These are phyloP conservation scores for Microsporum audouinii DNA, from an alignment of 2,329 filamentous ascomycete species.

Conservation along the genomic window DNA sequence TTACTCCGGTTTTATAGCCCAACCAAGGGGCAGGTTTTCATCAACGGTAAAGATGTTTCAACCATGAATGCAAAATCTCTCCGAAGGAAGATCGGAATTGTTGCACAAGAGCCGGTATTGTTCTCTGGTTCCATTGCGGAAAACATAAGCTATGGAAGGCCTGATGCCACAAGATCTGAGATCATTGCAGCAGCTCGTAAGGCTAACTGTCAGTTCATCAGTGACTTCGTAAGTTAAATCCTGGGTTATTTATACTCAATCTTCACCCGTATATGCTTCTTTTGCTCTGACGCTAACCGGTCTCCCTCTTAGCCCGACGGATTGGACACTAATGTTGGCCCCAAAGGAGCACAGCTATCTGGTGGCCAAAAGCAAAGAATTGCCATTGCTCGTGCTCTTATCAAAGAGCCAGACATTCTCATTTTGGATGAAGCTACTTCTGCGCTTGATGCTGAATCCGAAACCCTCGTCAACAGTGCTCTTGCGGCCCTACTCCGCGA, in stretches of 20 bases:
- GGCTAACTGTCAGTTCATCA: slow-evolving; percentile 93
- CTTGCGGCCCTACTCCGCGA: slow-evolving; percentile 68
- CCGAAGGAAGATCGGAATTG: slow-evolving; percentile 83
- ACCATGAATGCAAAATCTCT: slow-evolving; percentile 89
- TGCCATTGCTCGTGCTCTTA: slow-evolving; percentile 83
- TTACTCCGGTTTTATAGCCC: slow-evolving; percentile 85
- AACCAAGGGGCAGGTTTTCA: slow-evolving; percentile 62
- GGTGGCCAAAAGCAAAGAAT: slow-evolving; percentile 97
- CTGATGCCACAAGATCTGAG: slow-evolving; percentile 62
- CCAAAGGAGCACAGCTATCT: slow-evolving; percentile 82
- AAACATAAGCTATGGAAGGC: slow-evolving; percentile 87
- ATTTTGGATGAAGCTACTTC: slow-evolving; percentile 96
- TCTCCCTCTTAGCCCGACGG: slow-evolving; percentile 57
- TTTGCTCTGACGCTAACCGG: slow-evolving; percentile 7
- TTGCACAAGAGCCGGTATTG: slow-evolving; percentile 88
- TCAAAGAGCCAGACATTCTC: slow-evolving; percentile 93
- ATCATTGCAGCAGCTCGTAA: slow-evolving; percentile 78
- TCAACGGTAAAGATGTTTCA: slow-evolving; percentile 73
- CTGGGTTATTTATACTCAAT: not conserved
- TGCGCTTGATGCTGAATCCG: slow-evolving; percentile 88
- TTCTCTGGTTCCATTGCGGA: slow-evolving; percentile 66
- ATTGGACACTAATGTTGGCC: slow-evolving; percentile 84
- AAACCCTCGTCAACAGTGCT: slow-evolving; percentile 90
- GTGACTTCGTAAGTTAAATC: slow-evolving; percentile 58
- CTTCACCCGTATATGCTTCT: not conserved